A percentile compares a stretch with the other conserved stretches of the same genome.
These are phyloP conservation scores for Pyronema domesticum DNA, from an alignment of 495 filamentous ascomycete species.

Conservation along the genomic window DNA sequence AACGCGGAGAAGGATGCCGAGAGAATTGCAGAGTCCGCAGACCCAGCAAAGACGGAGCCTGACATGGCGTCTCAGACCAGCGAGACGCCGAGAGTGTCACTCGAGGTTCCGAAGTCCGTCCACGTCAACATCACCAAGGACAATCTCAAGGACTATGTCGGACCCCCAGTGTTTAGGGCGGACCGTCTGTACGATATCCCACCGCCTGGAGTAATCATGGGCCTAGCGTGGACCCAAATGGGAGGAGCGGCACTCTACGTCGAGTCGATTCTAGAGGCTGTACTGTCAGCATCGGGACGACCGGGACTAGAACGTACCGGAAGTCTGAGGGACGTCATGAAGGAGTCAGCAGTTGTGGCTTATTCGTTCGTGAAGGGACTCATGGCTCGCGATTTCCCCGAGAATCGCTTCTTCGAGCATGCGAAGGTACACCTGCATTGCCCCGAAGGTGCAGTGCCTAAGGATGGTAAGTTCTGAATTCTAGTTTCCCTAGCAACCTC, in stretches of 20 bases:
- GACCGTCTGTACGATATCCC: constrained; percentile 90
- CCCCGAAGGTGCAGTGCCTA: constrained; percentile 88
- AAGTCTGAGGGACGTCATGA: constrained; percentile 93
- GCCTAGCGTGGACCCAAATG: constrained; percentile 95
- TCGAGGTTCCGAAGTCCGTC: constrained; percentile 73
- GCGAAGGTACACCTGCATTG: constrained; percentile 92
- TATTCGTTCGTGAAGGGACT: constrained; percentile 89
- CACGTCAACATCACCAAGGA: constrained; percentile 77
- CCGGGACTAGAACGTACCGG: constrained; percentile 79
- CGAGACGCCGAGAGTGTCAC: constrained; percentile 55
- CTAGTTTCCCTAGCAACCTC: background rate
- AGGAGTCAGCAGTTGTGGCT: constrained; percentile 82
- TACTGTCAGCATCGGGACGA: constrained; percentile 48
- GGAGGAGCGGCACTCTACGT: constrained; percentile 93
- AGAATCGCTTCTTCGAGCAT: constrained; percentile 92
- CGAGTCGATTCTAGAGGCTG: constrained; percentile 82
- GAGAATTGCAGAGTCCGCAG: constrained; percentile 23
- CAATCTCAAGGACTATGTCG: constrained; percentile 92
- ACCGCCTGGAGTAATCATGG: constrained; percentile 96
- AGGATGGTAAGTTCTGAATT: constrained; percentile 49
- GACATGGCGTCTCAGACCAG: constrained; percentile 52
- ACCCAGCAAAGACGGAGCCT: constrained; percentile 23
- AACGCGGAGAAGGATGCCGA: constrained; percentile 39
- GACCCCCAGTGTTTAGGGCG: constrained; percentile 84
- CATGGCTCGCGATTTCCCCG: constrained; percentile 64